A percentile compares a stretch with the other conserved stretches of the same genome.
These are phyloP conservation scores for Boletus rubropictus DNA, from an alignment of 768 basidiomycete genomes.

Conservation along the genomic window DNA sequence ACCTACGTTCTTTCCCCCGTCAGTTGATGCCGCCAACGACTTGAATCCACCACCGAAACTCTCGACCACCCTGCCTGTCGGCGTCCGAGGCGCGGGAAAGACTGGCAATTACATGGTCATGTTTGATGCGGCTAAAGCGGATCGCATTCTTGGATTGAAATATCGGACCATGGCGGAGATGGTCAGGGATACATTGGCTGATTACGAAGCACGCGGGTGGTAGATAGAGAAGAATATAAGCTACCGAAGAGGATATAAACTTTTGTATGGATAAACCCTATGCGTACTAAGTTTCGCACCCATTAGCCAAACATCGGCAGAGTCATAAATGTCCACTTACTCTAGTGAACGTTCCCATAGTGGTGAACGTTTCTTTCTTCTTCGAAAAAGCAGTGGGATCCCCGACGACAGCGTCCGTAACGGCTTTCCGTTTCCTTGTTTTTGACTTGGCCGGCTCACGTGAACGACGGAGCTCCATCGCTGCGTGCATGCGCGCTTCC, in stretches of 20 bases:
- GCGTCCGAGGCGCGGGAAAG: conserved; percentile 31
- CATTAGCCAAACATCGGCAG: not conserved
- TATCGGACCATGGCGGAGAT: conserved; percentile 38
- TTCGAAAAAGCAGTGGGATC: conserved; percentile 39
- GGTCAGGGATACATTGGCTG: conserved; percentile 36
- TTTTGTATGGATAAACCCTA: conserved; percentile 2
- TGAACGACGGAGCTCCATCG: conserved; percentile 54
- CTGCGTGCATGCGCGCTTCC: conserved; percentile 48
- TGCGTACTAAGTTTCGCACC: conserved; percentile 15
- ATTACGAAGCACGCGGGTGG: conserved; percentile 43
- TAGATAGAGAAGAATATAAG: conserved; percentile 3
- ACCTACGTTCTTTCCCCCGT: not conserved
- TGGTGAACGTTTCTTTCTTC: conserved; percentile 78
- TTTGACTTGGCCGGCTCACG: conserved; percentile 49
- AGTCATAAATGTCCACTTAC: conserved; percentile 41
- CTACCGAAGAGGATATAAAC: not conserved
- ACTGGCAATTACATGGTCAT: conserved; percentile 20
- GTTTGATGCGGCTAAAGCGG: conserved; percentile 36
- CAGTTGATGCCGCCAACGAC: conserved; percentile 37
- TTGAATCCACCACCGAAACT: conserved; percentile 29
- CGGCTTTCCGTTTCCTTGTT: conserved; percentile 61
- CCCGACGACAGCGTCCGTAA: conserved; percentile 20
- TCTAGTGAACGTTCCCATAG: conserved; percentile 86
- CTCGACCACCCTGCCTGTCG: conserved; percentile 27
- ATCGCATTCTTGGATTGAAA: conserved; percentile 37